phyloP scores from a whole-genome alignment of 257 asterid genomes.

The Solanum verrucosum region DNA sequence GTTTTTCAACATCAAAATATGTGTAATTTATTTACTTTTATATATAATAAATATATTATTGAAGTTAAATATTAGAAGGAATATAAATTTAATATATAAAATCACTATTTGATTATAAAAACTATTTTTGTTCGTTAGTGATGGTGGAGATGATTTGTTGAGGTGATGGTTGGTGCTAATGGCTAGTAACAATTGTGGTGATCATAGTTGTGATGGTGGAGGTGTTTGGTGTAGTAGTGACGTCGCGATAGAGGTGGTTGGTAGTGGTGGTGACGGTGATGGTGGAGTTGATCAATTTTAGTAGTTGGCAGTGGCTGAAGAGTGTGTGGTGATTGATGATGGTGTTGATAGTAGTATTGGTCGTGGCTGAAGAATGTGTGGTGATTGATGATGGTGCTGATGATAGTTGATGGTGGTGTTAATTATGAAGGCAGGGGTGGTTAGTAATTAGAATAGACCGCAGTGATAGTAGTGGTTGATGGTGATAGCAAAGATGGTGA shows the following conservation, averaged over 20 bases:
- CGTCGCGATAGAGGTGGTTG: background rate
- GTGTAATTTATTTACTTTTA: background rate
- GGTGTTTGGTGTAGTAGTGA: background rate
- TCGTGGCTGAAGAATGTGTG: background rate
- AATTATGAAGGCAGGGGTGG: background rate
- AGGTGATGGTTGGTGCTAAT: background rate
- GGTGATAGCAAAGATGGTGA: no score
- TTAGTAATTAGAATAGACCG: fast-evolving
- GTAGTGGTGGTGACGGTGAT: background rate
- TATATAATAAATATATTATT: background rate
- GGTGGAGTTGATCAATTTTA: background rate
- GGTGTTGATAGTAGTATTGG: no score
- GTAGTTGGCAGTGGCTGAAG: background rate
- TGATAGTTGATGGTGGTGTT: background rate
- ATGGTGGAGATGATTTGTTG: background rate
- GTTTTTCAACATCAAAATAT: background rate
- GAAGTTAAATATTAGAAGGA: background rate
- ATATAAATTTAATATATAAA: background rate
- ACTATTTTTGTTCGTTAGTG: background rate
- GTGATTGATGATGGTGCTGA: no score
- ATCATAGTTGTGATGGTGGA: background rate
- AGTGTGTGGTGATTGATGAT: no score
- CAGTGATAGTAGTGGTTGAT: background rate
- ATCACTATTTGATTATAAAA: background rate
- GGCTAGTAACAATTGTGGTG: background rate